Percentiles rank a stretch among this genome's conserved stretches.
Evolutionary conservation across 345 rosid species (phyloP).

Genomic region (Linum tenue): DNA sequence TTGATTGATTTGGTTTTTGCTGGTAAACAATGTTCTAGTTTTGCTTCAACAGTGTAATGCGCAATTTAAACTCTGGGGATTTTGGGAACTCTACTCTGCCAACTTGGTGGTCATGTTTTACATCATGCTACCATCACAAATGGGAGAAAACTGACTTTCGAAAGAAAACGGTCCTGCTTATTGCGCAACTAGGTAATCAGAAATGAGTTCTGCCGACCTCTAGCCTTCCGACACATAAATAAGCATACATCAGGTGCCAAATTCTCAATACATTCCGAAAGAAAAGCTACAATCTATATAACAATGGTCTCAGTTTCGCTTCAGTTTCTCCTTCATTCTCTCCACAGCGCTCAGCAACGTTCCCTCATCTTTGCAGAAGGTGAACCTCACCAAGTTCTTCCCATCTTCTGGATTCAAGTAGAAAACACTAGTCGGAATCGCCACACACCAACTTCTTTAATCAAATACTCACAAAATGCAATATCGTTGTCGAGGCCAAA

Average conservation of each 20-base stretch:
- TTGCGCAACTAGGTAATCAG: neutral
- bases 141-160: too few relatives aligned
- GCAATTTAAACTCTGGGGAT: too few relatives aligned
- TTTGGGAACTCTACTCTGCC: too few relatives aligned
- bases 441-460: conserved; percentile 89
- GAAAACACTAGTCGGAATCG: conserved; percentile 85
- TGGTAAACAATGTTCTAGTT: neutral
- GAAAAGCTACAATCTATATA: neutral
- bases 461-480: conserved; percentile 77
- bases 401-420: conserved; percentile 91
- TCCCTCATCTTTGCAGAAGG: conserved; percentile 90
- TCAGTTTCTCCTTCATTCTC: conserved; percentile 83
- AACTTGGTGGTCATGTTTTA: too few relatives aligned
- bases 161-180: neutral
- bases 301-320: conserved; percentile 26
- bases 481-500: conserved; percentile 70
- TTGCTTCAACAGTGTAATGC: neutral
- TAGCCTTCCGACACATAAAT: neutral
- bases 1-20: neutral
- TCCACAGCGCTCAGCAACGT: conserved; percentile 75
- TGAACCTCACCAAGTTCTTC: conserved; percentile 83
- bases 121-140: too few relatives aligned
- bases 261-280: neutral
- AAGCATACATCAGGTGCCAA: neutral
- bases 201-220: neutral